Conservation (phyloP, 345 rosid genomes). For the Arabidopsis thaliana region DNA sequence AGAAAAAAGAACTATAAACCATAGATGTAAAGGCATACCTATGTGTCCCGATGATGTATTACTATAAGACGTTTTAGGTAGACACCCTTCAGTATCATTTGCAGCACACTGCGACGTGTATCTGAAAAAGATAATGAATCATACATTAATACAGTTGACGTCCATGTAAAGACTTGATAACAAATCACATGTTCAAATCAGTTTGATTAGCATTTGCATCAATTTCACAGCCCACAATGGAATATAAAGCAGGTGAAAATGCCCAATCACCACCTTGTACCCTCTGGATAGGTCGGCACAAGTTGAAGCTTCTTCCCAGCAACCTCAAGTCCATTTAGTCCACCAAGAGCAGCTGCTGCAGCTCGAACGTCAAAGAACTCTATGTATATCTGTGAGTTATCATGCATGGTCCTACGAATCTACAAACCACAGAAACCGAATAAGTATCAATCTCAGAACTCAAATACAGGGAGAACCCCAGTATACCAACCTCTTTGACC, state of each 20-base stretch:
- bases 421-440: constrained; percentile 47
- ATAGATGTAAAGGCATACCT: constrained; percentile 51
- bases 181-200: constrained; percentile 26
- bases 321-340: constrained; percentile 66
- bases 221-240: constrained; percentile 18
- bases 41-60: constrained; percentile 52
- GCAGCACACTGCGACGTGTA: constrained; percentile 53
- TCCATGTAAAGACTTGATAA: constrained; percentile 22
- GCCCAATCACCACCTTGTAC: constrained; percentile 52
- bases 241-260: constrained; percentile 28
- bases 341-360: constrained; percentile 75
- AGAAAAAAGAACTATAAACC: constrained; percentile 7
- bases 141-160: constrained; percentile 11
- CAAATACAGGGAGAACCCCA: constrained; percentile 12
- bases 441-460: constrained; percentile 27
- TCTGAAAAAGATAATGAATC: constrained; percentile 50
- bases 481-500: constrained; percentile 61
- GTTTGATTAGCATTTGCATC: constrained; percentile 13
- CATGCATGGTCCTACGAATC: constrained; percentile 67
- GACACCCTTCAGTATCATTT: constrained; percentile 55
- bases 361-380: constrained; percentile 89
- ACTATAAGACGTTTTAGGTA: constrained; percentile 52
- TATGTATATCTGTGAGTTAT: constrained; percentile 61
- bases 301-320: constrained; percentile 80
- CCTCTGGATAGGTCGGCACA: constrained; percentile 60